Evolutionary conservation across 108 stramenopile species (phyloP).

Genomic region (Skeletonema marinoi): DNA sequence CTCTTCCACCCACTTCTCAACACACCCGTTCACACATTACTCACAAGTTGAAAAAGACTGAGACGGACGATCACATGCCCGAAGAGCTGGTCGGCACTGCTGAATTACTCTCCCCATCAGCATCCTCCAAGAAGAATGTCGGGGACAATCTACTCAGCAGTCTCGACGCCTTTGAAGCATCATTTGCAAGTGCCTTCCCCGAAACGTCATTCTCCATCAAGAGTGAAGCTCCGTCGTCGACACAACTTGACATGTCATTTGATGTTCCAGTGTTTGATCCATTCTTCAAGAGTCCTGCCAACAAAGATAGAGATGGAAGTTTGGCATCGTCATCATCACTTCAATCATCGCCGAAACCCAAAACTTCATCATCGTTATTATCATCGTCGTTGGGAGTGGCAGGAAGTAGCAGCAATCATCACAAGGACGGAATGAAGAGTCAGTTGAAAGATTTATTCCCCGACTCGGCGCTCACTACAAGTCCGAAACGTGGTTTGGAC

Average conservation of each 20-base stretch:
- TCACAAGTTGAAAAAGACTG: neutral
- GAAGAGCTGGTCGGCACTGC: slow-evolving; percentile 18
- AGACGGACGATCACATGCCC: slow-evolving; percentile 40
- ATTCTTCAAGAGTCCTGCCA: slow-evolving; percentile 48
- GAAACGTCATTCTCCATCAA: slow-evolving; percentile 54
- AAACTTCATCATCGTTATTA: slow-evolving; percentile 11
- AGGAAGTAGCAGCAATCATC: neutral
- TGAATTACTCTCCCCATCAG: neutral
- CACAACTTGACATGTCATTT: slow-evolving; percentile 42
- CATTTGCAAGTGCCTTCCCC: slow-evolving; percentile 73
- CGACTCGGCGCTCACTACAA: neutral
- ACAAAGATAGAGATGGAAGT: neutral
- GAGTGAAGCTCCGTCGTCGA: slow-evolving; percentile 20
- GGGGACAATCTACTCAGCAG: slow-evolving; percentile 58
- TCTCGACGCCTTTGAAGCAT: slow-evolving; percentile 83
- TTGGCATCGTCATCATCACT: slow-evolving; percentile 2
- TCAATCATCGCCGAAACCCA: neutral
- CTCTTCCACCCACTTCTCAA: neutral
- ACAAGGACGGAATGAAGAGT: neutral
- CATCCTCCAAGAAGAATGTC: neutral
- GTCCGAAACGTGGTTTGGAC: slow-evolving; percentile 1
- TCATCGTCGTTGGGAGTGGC: neutral
- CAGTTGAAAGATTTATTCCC: slow-evolving; percentile 1
- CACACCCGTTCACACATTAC: neutral
- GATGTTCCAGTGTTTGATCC: slow-evolving; percentile 65